Evolutionary conservation across 257 asterid genomes (phyloP).

Genomic region (Solanum commersonii): DNA sequence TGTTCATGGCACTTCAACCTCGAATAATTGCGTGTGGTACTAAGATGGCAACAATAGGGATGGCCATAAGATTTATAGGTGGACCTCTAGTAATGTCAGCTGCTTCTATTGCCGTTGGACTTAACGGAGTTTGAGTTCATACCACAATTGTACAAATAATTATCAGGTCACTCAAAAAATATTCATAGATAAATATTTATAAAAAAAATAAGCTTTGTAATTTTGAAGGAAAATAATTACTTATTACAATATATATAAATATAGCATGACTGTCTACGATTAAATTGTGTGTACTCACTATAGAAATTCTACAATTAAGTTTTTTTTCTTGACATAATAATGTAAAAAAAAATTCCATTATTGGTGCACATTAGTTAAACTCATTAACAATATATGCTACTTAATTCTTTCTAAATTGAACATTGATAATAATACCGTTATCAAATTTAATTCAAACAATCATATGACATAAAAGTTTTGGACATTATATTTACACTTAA

Average conservation of each 20-base stretch:
- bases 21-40: slow-evolving; percentile 58
- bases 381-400: neutral
- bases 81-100: slow-evolving; percentile 60
- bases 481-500: neutral
- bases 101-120: slow-evolving; percentile 50
- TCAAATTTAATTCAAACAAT: neutral
- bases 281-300: neutral
- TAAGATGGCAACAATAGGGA: slow-evolving; percentile 45
- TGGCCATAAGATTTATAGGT: slow-evolving; percentile 46
- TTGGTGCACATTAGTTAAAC: neutral
- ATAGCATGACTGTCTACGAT: neutral
- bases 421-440: neutral
- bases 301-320: neutral
- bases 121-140: slow-evolving; percentile 33
- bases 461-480: neutral
- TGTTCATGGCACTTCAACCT: slow-evolving; percentile 76
- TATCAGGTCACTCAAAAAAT: too few relatives aligned
- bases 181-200: too few relatives aligned
- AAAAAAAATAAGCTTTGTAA: too few relatives aligned
- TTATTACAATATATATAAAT: neutral
- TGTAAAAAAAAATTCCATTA: too few relatives aligned
- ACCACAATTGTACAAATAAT: slow-evolving; percentile 75
- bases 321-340: neutral
- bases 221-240: neutral
- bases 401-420: neutral